Conservation (phyloP, 1,284 basidiomycete species). For the Austroboletus novae-zelandiae region DNA sequence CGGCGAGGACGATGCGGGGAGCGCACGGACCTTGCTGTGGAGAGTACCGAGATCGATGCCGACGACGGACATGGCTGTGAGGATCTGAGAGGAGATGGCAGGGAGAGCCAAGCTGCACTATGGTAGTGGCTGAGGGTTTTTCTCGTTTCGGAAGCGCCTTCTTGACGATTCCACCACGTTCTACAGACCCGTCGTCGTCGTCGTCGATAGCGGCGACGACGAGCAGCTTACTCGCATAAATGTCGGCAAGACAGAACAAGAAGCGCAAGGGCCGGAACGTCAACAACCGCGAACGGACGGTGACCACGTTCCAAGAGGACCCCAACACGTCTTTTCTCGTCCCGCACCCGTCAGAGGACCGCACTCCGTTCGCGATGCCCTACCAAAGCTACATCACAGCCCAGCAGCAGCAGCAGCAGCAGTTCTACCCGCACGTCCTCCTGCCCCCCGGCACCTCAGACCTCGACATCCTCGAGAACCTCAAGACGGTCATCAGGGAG, state of each 20-base stretch:
- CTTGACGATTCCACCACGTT: slow-evolving; percentile 28
- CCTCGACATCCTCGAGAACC: slow-evolving; percentile 66
- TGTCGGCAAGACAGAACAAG: slow-evolving; percentile 62
- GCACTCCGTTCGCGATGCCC: slow-evolving; percentile 27
- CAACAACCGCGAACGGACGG: slow-evolving; percentile 58
- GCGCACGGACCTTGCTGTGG: slow-evolving; percentile 66
- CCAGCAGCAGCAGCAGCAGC: slow-evolving; percentile 15
- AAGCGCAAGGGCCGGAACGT: slow-evolving; percentile 53
- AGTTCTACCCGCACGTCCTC: slow-evolving; percentile 21
- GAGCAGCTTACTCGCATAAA: slow-evolving; percentile 27
- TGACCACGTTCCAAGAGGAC: slow-evolving; percentile 60
- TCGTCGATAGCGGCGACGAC: background rate
- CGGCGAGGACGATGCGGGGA: background rate
- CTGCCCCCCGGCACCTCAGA: slow-evolving; percentile 53
- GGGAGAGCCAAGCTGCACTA: no score
- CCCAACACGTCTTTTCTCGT: slow-evolving; percentile 47
- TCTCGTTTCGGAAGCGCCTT: slow-evolving; percentile 28
- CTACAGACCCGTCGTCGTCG: slow-evolving; percentile 8
- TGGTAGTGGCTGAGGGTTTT: slow-evolving; percentile 19
- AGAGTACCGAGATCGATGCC: slow-evolving; percentile 90
- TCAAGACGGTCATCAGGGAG: slow-evolving; percentile 67
- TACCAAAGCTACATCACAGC: slow-evolving; percentile 32
- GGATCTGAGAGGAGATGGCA: no score
- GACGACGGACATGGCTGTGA: slow-evolving; percentile 74
- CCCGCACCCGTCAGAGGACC: slow-evolving; percentile 46